Percentiles rank a stretch among this genome's conserved stretches.
Conservation (phyloP, 768 basidiomycete species). For the Boletus reticulatus region DNA sequence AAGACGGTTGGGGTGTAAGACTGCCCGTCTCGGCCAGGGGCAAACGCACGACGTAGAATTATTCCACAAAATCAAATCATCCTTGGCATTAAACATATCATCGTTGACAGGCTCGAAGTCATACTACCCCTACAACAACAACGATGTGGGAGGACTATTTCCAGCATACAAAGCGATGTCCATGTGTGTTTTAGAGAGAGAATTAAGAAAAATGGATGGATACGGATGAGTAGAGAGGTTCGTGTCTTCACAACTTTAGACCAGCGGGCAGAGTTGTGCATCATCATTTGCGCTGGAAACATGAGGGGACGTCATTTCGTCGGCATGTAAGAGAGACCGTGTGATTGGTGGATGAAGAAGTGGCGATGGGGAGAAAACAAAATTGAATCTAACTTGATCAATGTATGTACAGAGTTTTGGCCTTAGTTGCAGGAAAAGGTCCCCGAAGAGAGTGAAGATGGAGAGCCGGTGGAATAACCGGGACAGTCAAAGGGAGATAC, state of each 20-base stretch:
- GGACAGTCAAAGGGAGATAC: conserved; percentile 23
- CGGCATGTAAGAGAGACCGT: too few relatives aligned
- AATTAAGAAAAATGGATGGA: not conserved
- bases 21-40: too few relatives aligned
- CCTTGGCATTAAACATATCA: not conserved
- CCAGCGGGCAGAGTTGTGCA: not conserved
- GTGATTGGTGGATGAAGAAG: not conserved
- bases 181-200: not conserved
- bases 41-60: too few relatives aligned
- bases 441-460: conserved; percentile 12
- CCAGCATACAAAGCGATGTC: conserved; percentile 11
- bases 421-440: conserved; percentile 2
- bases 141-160: not conserved
- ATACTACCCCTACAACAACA: conserved; percentile 1
- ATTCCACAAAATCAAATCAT: conserved; percentile 1
- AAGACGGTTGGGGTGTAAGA: too few relatives aligned
- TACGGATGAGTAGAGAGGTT: not conserved
- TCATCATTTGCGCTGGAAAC: not conserved
- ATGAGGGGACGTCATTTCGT: not conserved
- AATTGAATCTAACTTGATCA: not conserved
- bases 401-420: not conserved
- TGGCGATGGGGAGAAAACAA: not conserved
- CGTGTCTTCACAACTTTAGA: not conserved
- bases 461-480: conserved; percentile 8
- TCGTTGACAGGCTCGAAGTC: not conserved